Evolutionary conservation across 2,329 filamentous ascomycete genomes (phyloP).

Genomic region (Torrubiellomyces zombiae): DNA sequence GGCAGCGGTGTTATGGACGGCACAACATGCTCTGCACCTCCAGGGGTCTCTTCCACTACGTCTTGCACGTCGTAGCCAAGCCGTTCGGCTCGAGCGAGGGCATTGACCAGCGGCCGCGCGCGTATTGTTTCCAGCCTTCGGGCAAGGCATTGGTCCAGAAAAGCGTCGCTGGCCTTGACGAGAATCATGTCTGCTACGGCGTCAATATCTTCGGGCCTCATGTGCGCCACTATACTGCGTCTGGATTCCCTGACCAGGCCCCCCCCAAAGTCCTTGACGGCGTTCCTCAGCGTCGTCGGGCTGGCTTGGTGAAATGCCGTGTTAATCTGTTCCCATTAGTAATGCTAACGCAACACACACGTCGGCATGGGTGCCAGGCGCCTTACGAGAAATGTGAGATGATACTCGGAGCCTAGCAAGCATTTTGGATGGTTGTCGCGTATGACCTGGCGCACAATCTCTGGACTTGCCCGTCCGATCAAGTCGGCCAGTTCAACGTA

Average conservation of each 20-base stretch:
- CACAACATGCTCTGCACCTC: slow-evolving; percentile 19
- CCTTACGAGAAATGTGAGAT: slow-evolving; percentile 35
- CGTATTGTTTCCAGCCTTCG: slow-evolving; percentile 35
- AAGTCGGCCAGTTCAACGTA: slow-evolving; percentile 11
- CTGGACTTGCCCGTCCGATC: slow-evolving; percentile 23
- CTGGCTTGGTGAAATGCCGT: slow-evolving; percentile 28
- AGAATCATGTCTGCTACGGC: slow-evolving; percentile 26
- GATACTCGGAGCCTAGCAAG: slow-evolving; percentile 32
- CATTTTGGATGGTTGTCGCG: slow-evolving; percentile 35
- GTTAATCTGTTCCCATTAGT: slow-evolving; percentile 35
- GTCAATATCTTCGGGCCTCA: slow-evolving; percentile 26
- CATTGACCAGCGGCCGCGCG: slow-evolving; percentile 37
- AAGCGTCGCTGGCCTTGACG: slow-evolving; percentile 26
- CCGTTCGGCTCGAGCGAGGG: slow-evolving; percentile 37
- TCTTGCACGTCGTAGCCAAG: slow-evolving; percentile 38
- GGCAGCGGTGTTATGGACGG: too few relatives aligned
- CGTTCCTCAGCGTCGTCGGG: slow-evolving; percentile 17
- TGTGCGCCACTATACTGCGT: slow-evolving; percentile 22
- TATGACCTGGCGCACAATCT: slow-evolving; percentile 29
- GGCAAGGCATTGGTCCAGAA: slow-evolving; percentile 36
- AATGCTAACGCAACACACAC: too few relatives aligned
- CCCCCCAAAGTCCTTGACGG: slow-evolving; percentile 28
- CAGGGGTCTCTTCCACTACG: slow-evolving; percentile 24
- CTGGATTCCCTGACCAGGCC: slow-evolving; percentile 24
- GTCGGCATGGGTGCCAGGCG: too few relatives aligned